A percentile compares a stretch with the other conserved stretches of the same genome.
phyloP scores from a whole-genome alignment of 2,329 filamentous ascomycete genomes.

The Fusarium incarnatum region DNA sequence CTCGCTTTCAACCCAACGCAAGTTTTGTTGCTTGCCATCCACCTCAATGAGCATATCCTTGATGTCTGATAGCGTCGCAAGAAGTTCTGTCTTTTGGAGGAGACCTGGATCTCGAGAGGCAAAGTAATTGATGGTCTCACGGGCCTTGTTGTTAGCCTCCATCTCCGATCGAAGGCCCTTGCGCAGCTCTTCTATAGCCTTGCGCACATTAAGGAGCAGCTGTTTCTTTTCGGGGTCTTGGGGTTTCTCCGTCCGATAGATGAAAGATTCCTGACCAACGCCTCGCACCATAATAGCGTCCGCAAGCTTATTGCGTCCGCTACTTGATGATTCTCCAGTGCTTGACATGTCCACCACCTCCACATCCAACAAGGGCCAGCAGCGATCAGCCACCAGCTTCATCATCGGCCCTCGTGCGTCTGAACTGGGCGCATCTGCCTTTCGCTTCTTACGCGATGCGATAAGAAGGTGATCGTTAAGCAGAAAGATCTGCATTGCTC shows the following conservation, averaged over 20 bases:
- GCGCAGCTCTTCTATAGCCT: slow-evolving; percentile 90
- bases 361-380: slow-evolving; percentile 93
- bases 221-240: slow-evolving; percentile 82
- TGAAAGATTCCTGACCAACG: slow-evolving; percentile 90
- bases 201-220: slow-evolving; percentile 89
- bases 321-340: slow-evolving; percentile 65
- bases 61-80: slow-evolving; percentile 81
- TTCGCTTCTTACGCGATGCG: slow-evolving; percentile 92
- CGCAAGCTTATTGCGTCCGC: slow-evolving; percentile 70
- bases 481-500: slow-evolving; percentile 90
- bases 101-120: slow-evolving; percentile 81
- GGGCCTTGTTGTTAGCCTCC: slow-evolving; percentile 85
- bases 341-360: slow-evolving; percentile 89
- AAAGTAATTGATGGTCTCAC: slow-evolving; percentile 88
- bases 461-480: slow-evolving; percentile 95
- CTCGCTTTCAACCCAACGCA: slow-evolving; percentile 94
- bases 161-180: slow-evolving; percentile 87
- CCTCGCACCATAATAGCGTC: slow-evolving; percentile 91
- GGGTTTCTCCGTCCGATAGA: slow-evolving; percentile 88
- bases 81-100: slow-evolving; percentile 81
- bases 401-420: slow-evolving; percentile 67
- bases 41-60: slow-evolving; percentile 95
- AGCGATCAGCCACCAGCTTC: slow-evolving; percentile 92
- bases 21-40: slow-evolving; percentile 94
- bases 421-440: slow-evolving; percentile 72